Conservation (phyloP, 768 basidiomycete genomes). For the Tylopilus vinaceipallidus region DNA sequence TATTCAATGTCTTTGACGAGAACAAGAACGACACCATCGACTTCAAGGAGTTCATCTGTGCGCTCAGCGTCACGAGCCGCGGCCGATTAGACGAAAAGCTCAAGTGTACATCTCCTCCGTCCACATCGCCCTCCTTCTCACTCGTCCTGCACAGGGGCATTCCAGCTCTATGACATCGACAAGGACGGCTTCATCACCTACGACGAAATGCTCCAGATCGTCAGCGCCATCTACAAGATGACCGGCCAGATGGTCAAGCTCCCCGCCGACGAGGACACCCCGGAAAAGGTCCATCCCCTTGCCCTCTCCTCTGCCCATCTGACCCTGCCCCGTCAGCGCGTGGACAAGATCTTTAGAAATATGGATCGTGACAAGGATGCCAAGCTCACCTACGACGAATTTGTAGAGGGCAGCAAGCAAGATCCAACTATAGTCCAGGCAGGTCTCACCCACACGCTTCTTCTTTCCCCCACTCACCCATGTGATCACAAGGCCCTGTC, state of each 20-base stretch:
- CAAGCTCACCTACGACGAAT: conserved; percentile 91
- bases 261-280: conserved; percentile 98
- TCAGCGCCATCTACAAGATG: conserved; percentile 99
- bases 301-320: conserved; percentile 8
- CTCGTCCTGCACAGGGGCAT: conserved; percentile 73
- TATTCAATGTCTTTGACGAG: conserved; percentile 96
- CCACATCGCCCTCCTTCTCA: conserved; percentile 14
- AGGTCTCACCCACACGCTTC: conserved; percentile 21
- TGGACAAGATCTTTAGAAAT: conserved; percentile 96
- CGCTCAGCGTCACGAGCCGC: conserved; percentile 90
- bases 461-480: conserved; percentile 8
- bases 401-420: conserved; percentile 97
- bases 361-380: conserved; percentile 98
- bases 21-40: conserved; percentile 97
- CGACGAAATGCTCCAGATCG: conserved; percentile 98
- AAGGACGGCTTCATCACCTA: conserved; percentile 98
- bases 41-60: conserved; percentile 99
- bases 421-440: conserved; percentile 99
- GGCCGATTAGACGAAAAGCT: conserved; percentile 97
- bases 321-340: conserved; percentile 57
- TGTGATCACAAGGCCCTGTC: conserved; percentile 71
- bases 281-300: conserved; percentile 75
- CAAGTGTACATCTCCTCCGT: conserved; percentile 65
- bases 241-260: conserved; percentile 99
- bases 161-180: conserved; percentile 98